A percentile compares a stretch with the other conserved stretches of the same genome.
Evolutionary conservation across 345 rosid genomes (phyloP).

Genomic region (Camelina sativa): DNA sequence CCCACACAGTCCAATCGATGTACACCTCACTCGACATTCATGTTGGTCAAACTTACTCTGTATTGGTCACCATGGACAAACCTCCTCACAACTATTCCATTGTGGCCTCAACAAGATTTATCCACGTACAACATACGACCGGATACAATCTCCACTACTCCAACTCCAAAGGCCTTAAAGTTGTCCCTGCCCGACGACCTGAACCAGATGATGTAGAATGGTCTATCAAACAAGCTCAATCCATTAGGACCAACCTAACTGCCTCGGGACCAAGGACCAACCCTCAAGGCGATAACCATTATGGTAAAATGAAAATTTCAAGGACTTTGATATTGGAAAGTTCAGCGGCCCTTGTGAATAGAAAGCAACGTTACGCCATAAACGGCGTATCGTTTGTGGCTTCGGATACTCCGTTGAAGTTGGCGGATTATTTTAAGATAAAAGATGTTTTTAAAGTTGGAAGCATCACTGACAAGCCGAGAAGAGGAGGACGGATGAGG

Average conservation of each 20-base stretch:
- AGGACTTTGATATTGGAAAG: conserved; percentile 65
- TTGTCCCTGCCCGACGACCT: conserved; percentile 52
- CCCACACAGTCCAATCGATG: conserved; percentile 72
- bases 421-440: conserved; percentile 83
- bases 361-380: conserved; percentile 76
- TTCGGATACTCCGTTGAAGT: conserved; percentile 76
- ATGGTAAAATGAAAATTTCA: conserved; percentile 64
- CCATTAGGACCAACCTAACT: conserved; percentile 72
- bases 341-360: conserved; percentile 57
- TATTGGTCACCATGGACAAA: conserved; percentile 83
- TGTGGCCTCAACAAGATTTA: conserved; percentile 65
- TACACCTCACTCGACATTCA: conserved; percentile 73
- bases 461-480: conserved; percentile 61
- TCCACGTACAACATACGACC: conserved; percentile 44
- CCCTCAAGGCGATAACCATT: conserved; percentile 91
- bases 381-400: conserved; percentile 70
- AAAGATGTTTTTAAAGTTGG: conserved; percentile 66
- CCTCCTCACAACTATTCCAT: conserved; percentile 59
- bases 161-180: conserved; percentile 55
- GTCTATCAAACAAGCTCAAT: conserved; percentile 76
- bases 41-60: conserved; percentile 88
- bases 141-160: conserved; percentile 61
- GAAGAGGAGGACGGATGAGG: conserved; percentile 39
- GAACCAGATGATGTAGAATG: conserved; percentile 47
- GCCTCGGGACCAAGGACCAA: conserved; percentile 93